Conservation (phyloP, 306 rosid genomes). For the Gillenia trifoliata region DNA sequence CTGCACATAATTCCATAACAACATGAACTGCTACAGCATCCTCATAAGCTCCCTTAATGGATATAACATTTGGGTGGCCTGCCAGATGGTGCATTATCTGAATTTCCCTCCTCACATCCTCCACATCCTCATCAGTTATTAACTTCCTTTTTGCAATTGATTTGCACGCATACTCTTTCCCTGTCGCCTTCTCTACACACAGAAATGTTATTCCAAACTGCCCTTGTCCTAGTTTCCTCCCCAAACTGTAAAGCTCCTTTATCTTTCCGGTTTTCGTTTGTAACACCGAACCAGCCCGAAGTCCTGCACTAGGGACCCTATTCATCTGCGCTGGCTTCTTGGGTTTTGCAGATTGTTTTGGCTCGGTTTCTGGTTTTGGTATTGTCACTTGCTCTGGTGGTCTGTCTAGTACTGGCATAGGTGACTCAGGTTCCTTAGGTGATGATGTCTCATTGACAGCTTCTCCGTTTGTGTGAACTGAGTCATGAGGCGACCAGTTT, state of each 20-base stretch:
- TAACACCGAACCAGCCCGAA: constrained; percentile 68
- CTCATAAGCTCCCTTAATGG: constrained; percentile 93
- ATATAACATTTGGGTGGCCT: constrained; percentile 87
- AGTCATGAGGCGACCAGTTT: constrained; percentile 48
- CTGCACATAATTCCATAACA: constrained; percentile 96
- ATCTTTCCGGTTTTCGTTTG: constrained; percentile 65
- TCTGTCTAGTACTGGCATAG: constrained; percentile 71
- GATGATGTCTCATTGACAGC: constrained; percentile 34
- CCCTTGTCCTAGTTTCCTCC: constrained; percentile 88
- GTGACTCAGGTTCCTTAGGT: constrained; percentile 46
- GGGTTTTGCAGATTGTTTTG: constrained; percentile 28
- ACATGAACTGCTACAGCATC: constrained; percentile 91
- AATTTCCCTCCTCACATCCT: constrained; percentile 97
- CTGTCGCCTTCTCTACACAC: constrained; percentile 79
- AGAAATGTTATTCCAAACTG: constrained; percentile 81
- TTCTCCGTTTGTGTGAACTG: constrained; percentile 48
- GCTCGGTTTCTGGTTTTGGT: constrained; percentile 46
- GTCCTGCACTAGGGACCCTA: constrained; percentile 91
- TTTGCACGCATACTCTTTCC: constrained; percentile 81
- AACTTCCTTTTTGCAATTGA: constrained; percentile 95
- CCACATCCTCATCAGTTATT: constrained; percentile 78
- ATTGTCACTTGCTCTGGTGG: constrained; percentile 87
- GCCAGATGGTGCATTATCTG: constrained; percentile 99
- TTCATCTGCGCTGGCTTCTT: constrained; percentile 55
- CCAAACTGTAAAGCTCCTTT: constrained; percentile 67